These are phyloP conservation scores for Chionographis japonica DNA, from an alignment of 106 monocot species.

Conservation along the genomic window DNA sequence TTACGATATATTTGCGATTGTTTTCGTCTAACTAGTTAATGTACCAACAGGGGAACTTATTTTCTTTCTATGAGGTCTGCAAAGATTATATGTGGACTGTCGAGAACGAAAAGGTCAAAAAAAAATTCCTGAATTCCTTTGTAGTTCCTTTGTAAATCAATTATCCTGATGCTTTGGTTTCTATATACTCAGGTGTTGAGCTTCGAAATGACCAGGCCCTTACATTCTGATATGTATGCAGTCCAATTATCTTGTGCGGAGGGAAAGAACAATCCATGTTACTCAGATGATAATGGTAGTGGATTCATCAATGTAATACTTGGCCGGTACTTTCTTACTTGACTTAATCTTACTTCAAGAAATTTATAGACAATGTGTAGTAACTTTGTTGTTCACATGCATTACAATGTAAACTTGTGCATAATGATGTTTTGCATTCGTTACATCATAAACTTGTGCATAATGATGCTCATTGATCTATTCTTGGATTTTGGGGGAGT, in stretches of 20 bases:
- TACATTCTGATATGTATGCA: conserved; percentile 14
- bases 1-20: background rate
- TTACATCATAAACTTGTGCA: too few species aligned
- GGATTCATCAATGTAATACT: conserved; percentile 51
- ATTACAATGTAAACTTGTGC: too few species aligned
- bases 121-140: background rate
- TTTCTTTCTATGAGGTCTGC: conserved; percentile 91
- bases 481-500: too few species aligned
- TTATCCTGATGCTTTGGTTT: background rate
- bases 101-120: conserved; percentile 65
- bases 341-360: background rate
- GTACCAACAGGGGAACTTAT: conserved; percentile 63
- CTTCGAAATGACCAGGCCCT: conserved; percentile 18
- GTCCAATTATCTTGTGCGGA: conserved; percentile 9
- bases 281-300: conserved; percentile 23
- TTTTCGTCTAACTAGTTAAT: conserved; percentile 8
- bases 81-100: conserved; percentile 66
- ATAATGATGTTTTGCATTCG: too few species aligned
- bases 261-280: conserved; percentile 20
- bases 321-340: conserved; percentile 60
- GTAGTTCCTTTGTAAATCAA: background rate
- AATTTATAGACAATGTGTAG: too few species aligned
- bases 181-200: conserved; percentile 30
- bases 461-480: too few species aligned
- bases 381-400: too few species aligned